phyloP scores from a whole-genome alignment of 345 rosid genomes.

The Salix viminalis region DNA sequence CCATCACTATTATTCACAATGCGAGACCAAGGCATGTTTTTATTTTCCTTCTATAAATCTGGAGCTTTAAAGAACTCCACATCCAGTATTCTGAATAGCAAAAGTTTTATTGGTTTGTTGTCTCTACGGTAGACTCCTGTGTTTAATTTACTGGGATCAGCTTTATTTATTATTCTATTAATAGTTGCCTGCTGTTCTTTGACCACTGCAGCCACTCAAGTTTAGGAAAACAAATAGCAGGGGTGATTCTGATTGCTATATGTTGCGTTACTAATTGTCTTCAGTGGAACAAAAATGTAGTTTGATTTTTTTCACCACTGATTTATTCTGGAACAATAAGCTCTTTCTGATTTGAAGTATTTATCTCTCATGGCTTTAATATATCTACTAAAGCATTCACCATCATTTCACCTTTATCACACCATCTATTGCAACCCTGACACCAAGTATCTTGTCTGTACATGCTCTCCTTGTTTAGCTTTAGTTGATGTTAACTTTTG shows the following conservation, averaged over 20 bases:
- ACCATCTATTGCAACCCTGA: neutral
- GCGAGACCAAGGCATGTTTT: neutral
- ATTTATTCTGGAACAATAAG: neutral
- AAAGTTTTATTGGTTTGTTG: neutral
- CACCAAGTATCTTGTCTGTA: neutral
- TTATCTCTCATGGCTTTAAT: neutral
- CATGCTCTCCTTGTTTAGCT: neutral
- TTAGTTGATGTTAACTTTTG: slow-evolving; percentile 21
- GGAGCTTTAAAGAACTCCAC: neutral
- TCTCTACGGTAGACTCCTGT: neutral
- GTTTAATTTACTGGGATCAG: neutral
- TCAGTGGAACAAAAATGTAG: neutral
- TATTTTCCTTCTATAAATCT: neutral
- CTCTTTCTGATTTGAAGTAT: neutral
- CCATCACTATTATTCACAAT: neutral
- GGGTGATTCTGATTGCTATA: neutral
- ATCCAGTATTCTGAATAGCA: neutral
- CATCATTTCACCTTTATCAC: neutral
- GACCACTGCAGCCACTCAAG: neutral
- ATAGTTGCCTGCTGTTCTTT: neutral
- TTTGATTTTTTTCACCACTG: neutral
- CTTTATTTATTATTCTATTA: neutral
- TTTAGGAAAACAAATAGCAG: neutral
- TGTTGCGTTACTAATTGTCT: neutral
- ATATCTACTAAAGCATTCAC: neutral